Conservation (phyloP, 257 asterid genomes). For the Nicotiana attenuata region DNA sequence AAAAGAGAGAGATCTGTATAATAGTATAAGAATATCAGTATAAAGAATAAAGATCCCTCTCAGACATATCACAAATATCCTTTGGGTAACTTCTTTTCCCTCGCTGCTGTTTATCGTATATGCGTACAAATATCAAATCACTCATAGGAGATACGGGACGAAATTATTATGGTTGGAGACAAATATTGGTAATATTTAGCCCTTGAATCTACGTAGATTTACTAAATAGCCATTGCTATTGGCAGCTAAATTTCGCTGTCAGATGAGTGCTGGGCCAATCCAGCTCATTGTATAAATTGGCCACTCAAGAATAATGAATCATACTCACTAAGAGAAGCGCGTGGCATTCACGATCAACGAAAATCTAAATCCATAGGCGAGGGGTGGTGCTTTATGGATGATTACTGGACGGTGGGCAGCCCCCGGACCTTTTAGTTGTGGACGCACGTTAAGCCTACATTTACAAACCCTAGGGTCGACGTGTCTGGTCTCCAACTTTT, state of each 20-base stretch:
- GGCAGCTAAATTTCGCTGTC: constrained; percentile 4
- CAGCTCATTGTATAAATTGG: background rate
- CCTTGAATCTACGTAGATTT: background rate
- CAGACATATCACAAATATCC: background rate
- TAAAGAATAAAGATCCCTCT: constrained; percentile 14
- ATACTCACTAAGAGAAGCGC: background rate
- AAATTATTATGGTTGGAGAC: background rate
- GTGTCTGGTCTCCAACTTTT: background rate
- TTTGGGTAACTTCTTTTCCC: background rate
- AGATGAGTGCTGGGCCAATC: constrained; percentile 10
- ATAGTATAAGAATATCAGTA: background rate
- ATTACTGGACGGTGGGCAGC: background rate
- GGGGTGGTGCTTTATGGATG: background rate
- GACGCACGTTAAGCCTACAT: background rate
- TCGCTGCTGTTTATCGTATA: background rate
- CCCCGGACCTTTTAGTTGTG: background rate
- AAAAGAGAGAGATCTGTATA: constrained; percentile 22
- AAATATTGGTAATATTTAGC: background rate
- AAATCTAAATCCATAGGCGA: background rate
- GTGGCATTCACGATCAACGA: background rate
- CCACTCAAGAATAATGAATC: background rate
- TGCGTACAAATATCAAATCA: background rate
- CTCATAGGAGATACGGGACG: background rate
- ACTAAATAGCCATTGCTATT: background rate
- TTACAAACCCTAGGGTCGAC: background rate